These are phyloP conservation scores for Zymoseptoria tritici DNA, from an alignment of 2,329 filamentous ascomycete genomes.

Conservation along the genomic window DNA sequence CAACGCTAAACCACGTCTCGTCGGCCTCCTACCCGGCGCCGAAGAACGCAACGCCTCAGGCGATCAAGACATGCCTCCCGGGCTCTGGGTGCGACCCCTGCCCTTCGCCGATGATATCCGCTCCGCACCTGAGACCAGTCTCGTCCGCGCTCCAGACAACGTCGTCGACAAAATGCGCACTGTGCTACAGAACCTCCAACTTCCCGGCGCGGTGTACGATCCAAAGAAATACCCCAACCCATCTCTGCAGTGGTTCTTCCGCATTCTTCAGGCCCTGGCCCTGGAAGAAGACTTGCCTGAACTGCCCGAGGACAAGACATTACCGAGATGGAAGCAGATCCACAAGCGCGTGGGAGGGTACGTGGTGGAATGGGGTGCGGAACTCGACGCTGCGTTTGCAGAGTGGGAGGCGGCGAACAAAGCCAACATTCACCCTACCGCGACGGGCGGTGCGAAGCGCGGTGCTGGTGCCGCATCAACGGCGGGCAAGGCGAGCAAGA, in stretches of 20 bases:
- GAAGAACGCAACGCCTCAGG: slow-evolving; percentile 59
- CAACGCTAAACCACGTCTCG: slow-evolving; percentile 72
- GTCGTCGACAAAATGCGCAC: slow-evolving; percentile 75
- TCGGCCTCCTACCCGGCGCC: slow-evolving; percentile 71
- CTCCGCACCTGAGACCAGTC: slow-evolving; percentile 56
- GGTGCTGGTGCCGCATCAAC: slow-evolving; percentile 20
- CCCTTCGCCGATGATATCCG: slow-evolving; percentile 87
- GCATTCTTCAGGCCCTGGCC: slow-evolving; percentile 82
- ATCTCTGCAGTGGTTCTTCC: slow-evolving; percentile 93
- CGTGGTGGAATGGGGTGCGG: slow-evolving; percentile 67
- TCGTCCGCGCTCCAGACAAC: slow-evolving; percentile 55
- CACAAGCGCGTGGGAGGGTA: slow-evolving; percentile 78
- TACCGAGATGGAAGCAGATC: slow-evolving; percentile 80
- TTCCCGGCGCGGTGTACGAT: slow-evolving; percentile 79
- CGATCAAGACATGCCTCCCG: slow-evolving; percentile 67
- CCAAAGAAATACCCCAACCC: slow-evolving; percentile 78
- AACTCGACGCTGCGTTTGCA: slow-evolving; percentile 54
- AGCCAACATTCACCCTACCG: slow-evolving; percentile 35
- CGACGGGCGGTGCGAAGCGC: slow-evolving; percentile 42
- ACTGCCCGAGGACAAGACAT: slow-evolving; percentile 65
- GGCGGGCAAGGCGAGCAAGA: slow-evolving; percentile 34
- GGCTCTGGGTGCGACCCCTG: slow-evolving; percentile 80
- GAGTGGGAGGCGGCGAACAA: slow-evolving; percentile 31
- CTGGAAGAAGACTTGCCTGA: slow-evolving; percentile 85
- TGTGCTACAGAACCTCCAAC: slow-evolving; percentile 76